Conservation (phyloP, 148 eudicot genomes). For the Polygonum aviculare region DNA sequence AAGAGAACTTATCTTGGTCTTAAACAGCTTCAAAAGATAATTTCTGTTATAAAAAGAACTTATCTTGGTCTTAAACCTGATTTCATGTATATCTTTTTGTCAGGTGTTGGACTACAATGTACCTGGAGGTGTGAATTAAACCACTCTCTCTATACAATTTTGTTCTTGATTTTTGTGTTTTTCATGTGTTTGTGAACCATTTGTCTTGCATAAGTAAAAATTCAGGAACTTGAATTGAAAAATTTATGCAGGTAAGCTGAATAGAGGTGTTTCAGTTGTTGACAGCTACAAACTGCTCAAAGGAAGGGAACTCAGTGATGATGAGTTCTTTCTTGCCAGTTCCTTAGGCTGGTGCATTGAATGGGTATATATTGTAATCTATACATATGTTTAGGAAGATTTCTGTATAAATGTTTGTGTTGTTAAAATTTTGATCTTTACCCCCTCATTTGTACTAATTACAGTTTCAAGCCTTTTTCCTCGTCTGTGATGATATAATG, state of each 20-base stretch:
- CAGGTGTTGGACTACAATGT: constrained; percentile 36
- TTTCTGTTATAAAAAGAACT: too few species aligned
- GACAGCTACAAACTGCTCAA: constrained; percentile 37
- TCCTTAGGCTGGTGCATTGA: constrained; percentile 60
- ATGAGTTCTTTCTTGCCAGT: constrained; percentile 28
- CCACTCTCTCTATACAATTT: neutral
- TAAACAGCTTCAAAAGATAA: too few species aligned
- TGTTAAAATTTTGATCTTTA: neutral
- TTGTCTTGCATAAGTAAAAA: neutral
- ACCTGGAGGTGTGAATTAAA: constrained; percentile 22
- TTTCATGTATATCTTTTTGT: neutral
- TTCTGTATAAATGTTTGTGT: neutral
- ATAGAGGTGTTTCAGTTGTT: constrained; percentile 42
- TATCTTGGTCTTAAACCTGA: too few species aligned
- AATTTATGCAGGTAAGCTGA: constrained; percentile 33
- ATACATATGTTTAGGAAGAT: neutral
- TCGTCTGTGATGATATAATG: constrained; percentile 68
- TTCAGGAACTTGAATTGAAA: neutral
- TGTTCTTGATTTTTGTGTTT: neutral
- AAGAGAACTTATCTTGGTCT: too few species aligned
- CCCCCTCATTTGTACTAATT: neutral
- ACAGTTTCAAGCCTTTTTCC: constrained; percentile 69
- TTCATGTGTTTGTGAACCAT: neutral
- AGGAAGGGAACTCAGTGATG: constrained; percentile 26
- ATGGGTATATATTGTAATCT: constrained; percentile 17